Evolutionary conservation across 192 early-diverging fungal species (phyloP), one percentile per base, ranked within the genome.

Genomic region (Rhizophagus sp.): DNA sequence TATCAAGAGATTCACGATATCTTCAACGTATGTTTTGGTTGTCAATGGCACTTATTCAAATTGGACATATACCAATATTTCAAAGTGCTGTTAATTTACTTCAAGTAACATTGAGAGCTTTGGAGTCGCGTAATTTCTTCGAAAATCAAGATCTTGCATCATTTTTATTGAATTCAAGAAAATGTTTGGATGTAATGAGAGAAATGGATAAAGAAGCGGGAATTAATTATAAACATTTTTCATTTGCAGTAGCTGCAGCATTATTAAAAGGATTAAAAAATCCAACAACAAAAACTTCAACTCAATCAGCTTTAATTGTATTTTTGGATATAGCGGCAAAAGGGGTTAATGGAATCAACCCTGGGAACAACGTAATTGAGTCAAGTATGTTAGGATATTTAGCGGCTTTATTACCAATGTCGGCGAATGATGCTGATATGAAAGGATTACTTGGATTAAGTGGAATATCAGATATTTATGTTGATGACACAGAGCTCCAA

Each of bases 21-120:
- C 88, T 97, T 64, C 88, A 91, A 44, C 87, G 91, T 71, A 86
- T 98, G 81, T 97, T 97, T 87, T 98, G 97, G 97, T 85, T 98
- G 15, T 93, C 92, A 22, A 83, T 97, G 62, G 89, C 94, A 7
- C 87, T 98, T 10, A 91, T 96, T 74, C 94, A 97, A 82, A 93
- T 98, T 73, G 94, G 93, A 27, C 90, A 97, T 76, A 82, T 92
- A 15, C 90, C 90, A 4, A 88, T 96, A 19, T 97, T 96, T 87
- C 84, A 86, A 17, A 91, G 88, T 68, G 95, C 93, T 0, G 78
- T 94, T 22, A 87, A 85, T 36, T 80, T 98, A 30, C 57, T 97
- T 17, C 83, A 92, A 62, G 91, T 90, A 15, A 89, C 94, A 22
- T 80, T 98, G 44, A 88, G 91, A 78, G 89, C 92, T 2, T 83